A percentile compares a stretch with the other conserved stretches of the same genome.
Evolutionary conservation across 768 basidiomycete genomes (phyloP).

Genomic region (Panaeolus cyanescens): DNA sequence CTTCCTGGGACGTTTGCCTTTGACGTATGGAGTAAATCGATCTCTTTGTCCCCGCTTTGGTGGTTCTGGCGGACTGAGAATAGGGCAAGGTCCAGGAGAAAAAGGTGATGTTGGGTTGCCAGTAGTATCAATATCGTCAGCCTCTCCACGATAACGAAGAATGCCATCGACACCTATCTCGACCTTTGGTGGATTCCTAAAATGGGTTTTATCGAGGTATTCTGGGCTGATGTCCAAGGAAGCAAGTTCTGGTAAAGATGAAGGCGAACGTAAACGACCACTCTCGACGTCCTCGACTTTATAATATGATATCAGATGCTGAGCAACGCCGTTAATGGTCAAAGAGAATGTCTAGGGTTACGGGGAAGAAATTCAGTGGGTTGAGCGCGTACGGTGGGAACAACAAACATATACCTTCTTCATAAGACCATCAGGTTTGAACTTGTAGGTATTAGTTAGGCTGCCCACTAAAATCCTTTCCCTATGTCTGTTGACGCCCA

Average conservation of each 20-base stretch:
- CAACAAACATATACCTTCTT: conserved; percentile 75
- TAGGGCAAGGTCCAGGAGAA: conserved; percentile 22
- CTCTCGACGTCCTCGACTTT: conserved; percentile 87
- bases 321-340: conserved; percentile 79
- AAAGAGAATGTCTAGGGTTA: conserved; percentile 82
- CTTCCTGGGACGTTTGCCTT: conserved; percentile 39
- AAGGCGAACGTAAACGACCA: conserved; percentile 86
- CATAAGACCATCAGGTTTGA: conserved; percentile 91
- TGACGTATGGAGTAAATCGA: conserved; percentile 45
- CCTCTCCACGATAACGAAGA: conserved; percentile 81
- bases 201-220: conserved; percentile 89
- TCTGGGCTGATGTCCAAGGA: conserved; percentile 85
- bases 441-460: conserved; percentile 91
- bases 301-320: conserved; percentile 96
- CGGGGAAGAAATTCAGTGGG: conserved; percentile 7
- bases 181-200: conserved; percentile 87
- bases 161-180: conserved; percentile 84
- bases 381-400: not conserved
- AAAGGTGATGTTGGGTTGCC: conserved; percentile 42
- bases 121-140: conserved; percentile 64
- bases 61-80: conserved; percentile 25
- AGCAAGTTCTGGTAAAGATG: conserved; percentile 84
- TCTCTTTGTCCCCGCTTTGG: conserved; percentile 37
- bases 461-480: conserved; percentile 88
- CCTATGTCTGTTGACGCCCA: conserved; percentile 65